Percentiles rank a stretch among this genome's conserved stretches.
Conservation (phyloP, 2,329 filamentous ascomycete genomes). For the Colletotrichum abscissum region DNA sequence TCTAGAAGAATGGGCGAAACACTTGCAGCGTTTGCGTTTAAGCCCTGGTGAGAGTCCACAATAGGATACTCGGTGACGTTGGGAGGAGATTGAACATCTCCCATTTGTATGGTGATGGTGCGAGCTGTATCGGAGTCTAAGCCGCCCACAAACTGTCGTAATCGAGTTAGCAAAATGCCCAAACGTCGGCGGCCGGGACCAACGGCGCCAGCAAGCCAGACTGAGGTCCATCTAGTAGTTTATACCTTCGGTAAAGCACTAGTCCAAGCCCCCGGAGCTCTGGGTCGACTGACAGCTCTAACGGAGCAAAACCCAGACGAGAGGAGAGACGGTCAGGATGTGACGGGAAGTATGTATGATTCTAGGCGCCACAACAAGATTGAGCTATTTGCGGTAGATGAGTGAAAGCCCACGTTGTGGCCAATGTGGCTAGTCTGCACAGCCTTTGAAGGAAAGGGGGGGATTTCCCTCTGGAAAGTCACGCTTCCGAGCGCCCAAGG, state of each 20-base stretch:
- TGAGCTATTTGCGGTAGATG: slow-evolving; percentile 37
- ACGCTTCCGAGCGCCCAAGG: slow-evolving; percentile 27
- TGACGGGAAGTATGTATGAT: slow-evolving; percentile 28
- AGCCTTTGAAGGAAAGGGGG: slow-evolving; percentile 24
- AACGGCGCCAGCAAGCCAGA: slow-evolving; percentile 23
- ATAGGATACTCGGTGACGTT: slow-evolving; percentile 36
- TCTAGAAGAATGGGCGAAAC: slow-evolving; percentile 13
- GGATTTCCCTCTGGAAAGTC: slow-evolving; percentile 25
- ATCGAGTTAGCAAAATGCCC: slow-evolving; percentile 18
- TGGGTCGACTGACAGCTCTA: slow-evolving; percentile 6
- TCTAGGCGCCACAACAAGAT: slow-evolving; percentile 31
- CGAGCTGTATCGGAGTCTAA: slow-evolving; percentile 20
- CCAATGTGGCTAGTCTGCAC: slow-evolving; percentile 37
- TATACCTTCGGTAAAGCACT: slow-evolving; percentile 33
- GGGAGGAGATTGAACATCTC: slow-evolving; percentile 44
- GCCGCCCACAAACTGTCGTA: slow-evolving; percentile 28
- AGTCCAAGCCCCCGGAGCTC: slow-evolving; percentile 22
- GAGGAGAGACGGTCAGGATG: slow-evolving; percentile 12
- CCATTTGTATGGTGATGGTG: slow-evolving; percentile 43
- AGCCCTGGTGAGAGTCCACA: slow-evolving; percentile 35
- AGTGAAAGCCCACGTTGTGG: slow-evolving; percentile 27
- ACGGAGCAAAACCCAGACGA: slow-evolving; percentile 14
- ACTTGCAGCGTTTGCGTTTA: slow-evolving; percentile 21
- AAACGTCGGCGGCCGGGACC: not conserved
- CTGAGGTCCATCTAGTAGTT: slow-evolving; percentile 15